Percentiles rank a stretch among this genome's conserved stretches.
These are phyloP conservation scores for Candida odintsovae DNA, from an alignment of 805 yeast species.

Conservation along the genomic window DNA sequence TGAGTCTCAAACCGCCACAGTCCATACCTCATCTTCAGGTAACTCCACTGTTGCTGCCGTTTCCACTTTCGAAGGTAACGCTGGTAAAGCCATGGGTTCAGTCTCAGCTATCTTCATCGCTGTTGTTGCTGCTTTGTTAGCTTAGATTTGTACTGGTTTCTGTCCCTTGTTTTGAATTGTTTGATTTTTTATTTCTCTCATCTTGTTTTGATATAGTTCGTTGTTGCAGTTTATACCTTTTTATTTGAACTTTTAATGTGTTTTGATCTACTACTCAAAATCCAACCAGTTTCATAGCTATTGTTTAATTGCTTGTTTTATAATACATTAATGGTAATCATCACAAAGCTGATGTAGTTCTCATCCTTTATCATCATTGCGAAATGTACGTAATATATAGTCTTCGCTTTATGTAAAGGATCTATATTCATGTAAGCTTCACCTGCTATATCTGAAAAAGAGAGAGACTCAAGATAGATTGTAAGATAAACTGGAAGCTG, in stretches of 20 bases:
- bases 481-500: too few species aligned
- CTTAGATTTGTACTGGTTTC: background rate
- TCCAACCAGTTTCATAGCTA: background rate
- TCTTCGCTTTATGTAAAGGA: too few species aligned
- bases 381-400: too few species aligned
- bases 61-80: constrained; percentile 29
- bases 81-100: constrained; percentile 83
- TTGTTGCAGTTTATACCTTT: background rate
- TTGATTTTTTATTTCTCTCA: background rate
- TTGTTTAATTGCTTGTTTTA: too few species aligned
- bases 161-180: background rate
- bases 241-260: background rate
- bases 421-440: too few species aligned
- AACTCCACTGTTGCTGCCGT: constrained; percentile 1
- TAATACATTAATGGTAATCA: too few species aligned
- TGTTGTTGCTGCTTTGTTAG: constrained; percentile 10
- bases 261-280: background rate
- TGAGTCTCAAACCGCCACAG: background rate
- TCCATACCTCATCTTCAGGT: background rate
- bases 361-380: too few species aligned
- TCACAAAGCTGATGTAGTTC: too few species aligned
- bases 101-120: constrained; percentile 88
- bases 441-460: too few species aligned
- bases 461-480: too few species aligned
- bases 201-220: background rate